Percentiles rank a stretch among this genome's conserved stretches.
Conservation (phyloP, 1,284 basidiomycete species). For the Prillingera fragicola region DNA sequence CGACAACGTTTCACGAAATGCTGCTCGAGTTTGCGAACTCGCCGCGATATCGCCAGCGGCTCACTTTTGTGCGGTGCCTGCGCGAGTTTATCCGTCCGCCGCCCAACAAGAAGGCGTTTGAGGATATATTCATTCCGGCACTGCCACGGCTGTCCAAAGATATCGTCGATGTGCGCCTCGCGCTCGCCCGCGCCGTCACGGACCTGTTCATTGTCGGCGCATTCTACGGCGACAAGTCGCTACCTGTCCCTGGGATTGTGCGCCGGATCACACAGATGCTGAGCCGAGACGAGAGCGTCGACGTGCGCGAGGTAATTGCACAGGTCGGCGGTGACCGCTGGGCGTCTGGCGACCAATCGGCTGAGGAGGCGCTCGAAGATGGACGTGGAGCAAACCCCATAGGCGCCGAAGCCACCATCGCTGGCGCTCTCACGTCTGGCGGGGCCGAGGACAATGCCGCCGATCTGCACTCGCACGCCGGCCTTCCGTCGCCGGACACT, state of each 20-base stretch:
- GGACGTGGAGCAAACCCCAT: background rate
- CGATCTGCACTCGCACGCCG: background rate
- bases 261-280: constrained; percentile 24
- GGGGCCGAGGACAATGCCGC: background rate
- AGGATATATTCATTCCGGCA: constrained; percentile 58
- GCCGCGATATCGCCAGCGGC: constrained; percentile 60
- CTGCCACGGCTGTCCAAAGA: constrained; percentile 62
- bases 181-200: constrained; percentile 56
- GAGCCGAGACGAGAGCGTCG: constrained; percentile 32
- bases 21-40: constrained; percentile 57
- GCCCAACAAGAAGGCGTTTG: constrained; percentile 49
- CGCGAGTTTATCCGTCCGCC: constrained; percentile 57
- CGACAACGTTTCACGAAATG: constrained; percentile 51
- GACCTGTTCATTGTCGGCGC: constrained; percentile 40
- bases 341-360: background rate
- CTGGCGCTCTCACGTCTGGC: background rate
- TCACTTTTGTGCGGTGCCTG: constrained; percentile 64
- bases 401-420: background rate
- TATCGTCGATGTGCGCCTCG: constrained; percentile 80
- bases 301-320: constrained; percentile 35
- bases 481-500: background rate
- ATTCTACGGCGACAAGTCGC: constrained; percentile 28
- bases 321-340: constrained; percentile 27
- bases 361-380: background rate
- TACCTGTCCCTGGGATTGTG: constrained; percentile 25